Evolutionary conservation across 495 filamentous ascomycete genomes (phyloP).

Genomic region (Apiosordaria backusii): DNA sequence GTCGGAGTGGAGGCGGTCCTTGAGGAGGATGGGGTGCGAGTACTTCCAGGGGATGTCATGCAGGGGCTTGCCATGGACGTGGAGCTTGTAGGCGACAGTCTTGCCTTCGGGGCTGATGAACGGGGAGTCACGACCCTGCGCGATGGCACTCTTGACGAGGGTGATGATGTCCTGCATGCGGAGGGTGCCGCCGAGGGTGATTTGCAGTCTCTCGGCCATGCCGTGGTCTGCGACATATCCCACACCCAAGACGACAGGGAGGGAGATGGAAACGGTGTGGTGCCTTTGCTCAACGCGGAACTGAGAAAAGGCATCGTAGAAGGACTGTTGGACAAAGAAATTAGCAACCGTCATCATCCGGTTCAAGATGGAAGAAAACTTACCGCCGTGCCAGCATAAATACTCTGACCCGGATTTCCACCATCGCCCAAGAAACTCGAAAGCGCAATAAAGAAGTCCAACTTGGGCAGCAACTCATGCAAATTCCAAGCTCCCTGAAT

Average conservation of each 20-base stretch:
- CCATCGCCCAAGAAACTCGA: neutral
- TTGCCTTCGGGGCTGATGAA: conserved; percentile 1
- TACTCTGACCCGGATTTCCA: neutral
- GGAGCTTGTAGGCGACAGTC: neutral
- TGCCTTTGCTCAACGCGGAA: neutral
- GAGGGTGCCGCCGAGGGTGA: neutral
- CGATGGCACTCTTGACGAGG: neutral
- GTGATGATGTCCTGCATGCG: neutral
- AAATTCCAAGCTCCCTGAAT: neutral
- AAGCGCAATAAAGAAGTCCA: neutral
- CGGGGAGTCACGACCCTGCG: neutral
- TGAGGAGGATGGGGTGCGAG: neutral
- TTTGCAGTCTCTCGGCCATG: neutral
- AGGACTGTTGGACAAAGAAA: neutral
- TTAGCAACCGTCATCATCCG: no score
- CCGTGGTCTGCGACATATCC: neutral
- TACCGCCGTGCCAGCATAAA: neutral
- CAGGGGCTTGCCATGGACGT: neutral
- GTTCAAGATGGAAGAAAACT: no score
- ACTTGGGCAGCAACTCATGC: neutral
- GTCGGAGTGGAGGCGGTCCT: neutral
- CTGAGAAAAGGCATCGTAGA: neutral
- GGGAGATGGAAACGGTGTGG: conserved; percentile 1
- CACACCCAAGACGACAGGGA: conserved; percentile 1
- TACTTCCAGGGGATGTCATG: neutral